Evolutionary conservation across 192 early-diverging fungal genomes (phyloP), one percentile per base, ranked within the genome.

Genomic region (Coemansia sp.): DNA sequence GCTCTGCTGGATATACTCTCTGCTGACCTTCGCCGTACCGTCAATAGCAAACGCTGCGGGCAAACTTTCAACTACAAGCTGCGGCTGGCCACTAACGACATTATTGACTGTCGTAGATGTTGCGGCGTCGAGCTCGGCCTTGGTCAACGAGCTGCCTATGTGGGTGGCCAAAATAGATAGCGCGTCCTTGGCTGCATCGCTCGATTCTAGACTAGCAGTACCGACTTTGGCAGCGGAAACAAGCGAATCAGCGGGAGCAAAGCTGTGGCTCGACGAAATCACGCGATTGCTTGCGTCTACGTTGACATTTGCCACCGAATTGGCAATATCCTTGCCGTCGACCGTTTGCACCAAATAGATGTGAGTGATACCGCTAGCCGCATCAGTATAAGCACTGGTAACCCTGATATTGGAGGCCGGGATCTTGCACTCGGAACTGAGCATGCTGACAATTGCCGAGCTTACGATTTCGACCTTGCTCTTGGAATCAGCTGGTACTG

Each of bases 241-340:
- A 31, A 72, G 13, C 18, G 64, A 72, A 6, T 18, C 61, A 18
- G 53, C 52, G 0, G 72, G 22, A 5, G 71, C 78, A 78, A 97
- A 94, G 36, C 90, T 88, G 49, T 90, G 82, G 49, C 92, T 89
- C 61, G 88, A 92, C 31, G 91, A 93, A 29, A 96, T 81, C 20
- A 97, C 73, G 43, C 78, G 61, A 39, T 90, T 89, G 24, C 80
- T 62, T 4, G 62, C 53, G 64, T 89, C 89, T 22, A 96, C 74
- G 68, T 98, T 95, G 74, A 94, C 83, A 71, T 93, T 95, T 44
- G 92, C 93, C 69, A 95, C 91, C 40, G 87, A 91, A 76, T 98
- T 98, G 58, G 87, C 80, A 9, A 98, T 86, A 71, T 92, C 88
- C 5, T 92, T 60, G 27, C 91, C 94, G 71, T 89, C 70, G 22